Conservation (phyloP, 495 filamentous ascomycete genomes). For the Aspergillus homomorphus region DNA sequence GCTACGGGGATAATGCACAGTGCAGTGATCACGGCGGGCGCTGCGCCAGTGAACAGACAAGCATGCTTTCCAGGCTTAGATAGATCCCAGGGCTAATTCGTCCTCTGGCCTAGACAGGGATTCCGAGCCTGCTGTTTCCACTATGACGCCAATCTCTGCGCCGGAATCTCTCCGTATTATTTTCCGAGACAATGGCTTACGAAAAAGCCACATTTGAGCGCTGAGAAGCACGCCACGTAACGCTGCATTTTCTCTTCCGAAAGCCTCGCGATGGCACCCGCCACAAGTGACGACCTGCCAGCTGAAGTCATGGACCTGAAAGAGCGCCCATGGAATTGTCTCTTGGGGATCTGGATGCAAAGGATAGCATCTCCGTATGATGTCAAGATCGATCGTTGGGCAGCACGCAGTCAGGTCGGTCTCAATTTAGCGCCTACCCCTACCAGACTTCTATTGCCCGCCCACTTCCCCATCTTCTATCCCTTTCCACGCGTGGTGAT, state of each 20-base stretch:
- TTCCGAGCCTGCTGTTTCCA: background rate
- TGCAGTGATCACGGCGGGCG: background rate
- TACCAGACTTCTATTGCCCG: background rate
- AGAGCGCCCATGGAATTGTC: background rate
- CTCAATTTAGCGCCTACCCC: background rate
- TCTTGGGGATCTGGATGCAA: background rate
- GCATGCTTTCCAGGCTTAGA: background rate
- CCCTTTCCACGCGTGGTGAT: background rate
- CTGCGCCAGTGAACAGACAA: background rate
- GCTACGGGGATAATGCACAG: background rate
- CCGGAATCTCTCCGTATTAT: slow-evolving; percentile 18
- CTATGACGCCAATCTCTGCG: slow-evolving; percentile 1
- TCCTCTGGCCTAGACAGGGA: background rate
- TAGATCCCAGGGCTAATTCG: background rate
- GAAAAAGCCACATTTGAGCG: slow-evolving; percentile 19
- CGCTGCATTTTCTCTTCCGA: background rate
- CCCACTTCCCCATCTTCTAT: background rate
- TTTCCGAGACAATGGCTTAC: slow-evolving; percentile 8
- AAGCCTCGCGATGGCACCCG: background rate
- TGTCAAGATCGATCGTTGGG: background rate
- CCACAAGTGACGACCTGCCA: background rate
- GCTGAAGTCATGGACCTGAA: background rate
- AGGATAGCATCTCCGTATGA: background rate
- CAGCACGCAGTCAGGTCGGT: background rate
- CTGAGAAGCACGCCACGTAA: slow-evolving; percentile 17